A percentile compares a stretch with the other conserved stretches of the same genome.
These are phyloP conservation scores for Auricularia auricula-judae DNA, from an alignment of 768 basidiomycete genomes.

Conservation along the genomic window DNA sequence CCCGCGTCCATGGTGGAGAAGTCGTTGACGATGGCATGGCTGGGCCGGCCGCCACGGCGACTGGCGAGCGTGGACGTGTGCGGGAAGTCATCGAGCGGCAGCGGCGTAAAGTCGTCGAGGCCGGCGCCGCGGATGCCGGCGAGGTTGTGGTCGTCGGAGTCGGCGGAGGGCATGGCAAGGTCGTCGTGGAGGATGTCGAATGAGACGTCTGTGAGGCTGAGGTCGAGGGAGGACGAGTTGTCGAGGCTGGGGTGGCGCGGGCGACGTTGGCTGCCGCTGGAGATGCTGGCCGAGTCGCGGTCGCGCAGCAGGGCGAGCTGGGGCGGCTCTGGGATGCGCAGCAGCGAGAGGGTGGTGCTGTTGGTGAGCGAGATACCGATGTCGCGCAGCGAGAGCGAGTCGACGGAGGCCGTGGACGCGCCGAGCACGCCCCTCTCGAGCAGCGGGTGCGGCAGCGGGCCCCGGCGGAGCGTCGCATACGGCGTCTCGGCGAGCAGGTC, in stretches of 20 bases:
- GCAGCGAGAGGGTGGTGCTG: background rate
- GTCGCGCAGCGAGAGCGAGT: background rate
- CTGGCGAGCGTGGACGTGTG: background rate
- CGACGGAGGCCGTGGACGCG: background rate
- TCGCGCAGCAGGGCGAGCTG: background rate
- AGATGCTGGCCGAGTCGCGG: background rate
- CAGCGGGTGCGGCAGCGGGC: background rate
- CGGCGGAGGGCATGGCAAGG: background rate
- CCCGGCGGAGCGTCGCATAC: background rate
- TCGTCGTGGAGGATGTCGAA: conserved; percentile 1
- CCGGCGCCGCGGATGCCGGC: background rate
- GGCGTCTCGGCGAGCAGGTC: background rate
- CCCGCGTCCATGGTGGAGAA: background rate
- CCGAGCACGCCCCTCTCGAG: background rate
- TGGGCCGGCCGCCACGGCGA: background rate
- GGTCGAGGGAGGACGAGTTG: background rate
- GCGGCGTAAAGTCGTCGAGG: background rate
- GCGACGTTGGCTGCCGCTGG: background rate
- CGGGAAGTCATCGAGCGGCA: background rate
- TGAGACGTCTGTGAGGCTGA: background rate
- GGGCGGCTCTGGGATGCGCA: background rate
- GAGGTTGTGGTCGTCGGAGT: background rate
- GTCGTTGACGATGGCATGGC: background rate
- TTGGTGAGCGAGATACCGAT: background rate
- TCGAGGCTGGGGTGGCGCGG: background rate